Evolutionary conservation across 352 stramenopile genomes (phyloP).

Genomic region (Phytopythium kandeliae): DNA sequence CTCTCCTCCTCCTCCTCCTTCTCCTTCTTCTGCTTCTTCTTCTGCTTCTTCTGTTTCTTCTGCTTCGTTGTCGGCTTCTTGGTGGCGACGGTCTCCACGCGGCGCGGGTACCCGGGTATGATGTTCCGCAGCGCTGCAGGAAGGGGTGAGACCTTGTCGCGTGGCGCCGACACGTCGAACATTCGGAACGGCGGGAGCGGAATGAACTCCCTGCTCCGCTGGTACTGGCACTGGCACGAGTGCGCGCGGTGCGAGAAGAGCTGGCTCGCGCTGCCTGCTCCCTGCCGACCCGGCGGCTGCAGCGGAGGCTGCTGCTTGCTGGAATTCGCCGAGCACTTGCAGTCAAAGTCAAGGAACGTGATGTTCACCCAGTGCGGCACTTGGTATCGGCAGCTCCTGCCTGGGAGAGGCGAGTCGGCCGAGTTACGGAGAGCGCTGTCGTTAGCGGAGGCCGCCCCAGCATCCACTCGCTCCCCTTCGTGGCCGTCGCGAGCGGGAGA

Average conservation of each 20-base stretch:
- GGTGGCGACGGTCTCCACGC: neutral
- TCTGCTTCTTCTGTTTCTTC: no score
- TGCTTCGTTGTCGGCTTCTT: no score
- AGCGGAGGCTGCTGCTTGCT: neutral
- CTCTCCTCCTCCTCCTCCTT: neutral
- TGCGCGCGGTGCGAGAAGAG: conserved; percentile 21
- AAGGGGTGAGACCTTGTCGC: conserved; percentile 33
- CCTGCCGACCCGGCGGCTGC: neutral
- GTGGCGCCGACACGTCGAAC: conserved; percentile 59
- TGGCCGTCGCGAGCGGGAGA: neutral
- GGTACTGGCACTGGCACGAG: conserved; percentile 42
- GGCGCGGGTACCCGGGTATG: conserved; percentile 20
- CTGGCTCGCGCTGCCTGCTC: conserved; percentile 9
- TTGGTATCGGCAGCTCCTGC: conserved; percentile 49
- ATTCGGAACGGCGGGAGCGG: conserved; percentile 67
- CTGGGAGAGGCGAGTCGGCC: no score
- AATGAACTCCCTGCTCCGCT: conserved; percentile 37
- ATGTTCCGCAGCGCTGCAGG: conserved; percentile 48
- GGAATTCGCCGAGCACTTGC: conserved; percentile 24
- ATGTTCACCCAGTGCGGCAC: conserved; percentile 95
- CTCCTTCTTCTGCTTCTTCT: no score
- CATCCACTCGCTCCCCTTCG: neutral
- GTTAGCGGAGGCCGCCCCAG: neutral
- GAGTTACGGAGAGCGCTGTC: neutral
- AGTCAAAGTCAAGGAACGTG: conserved; percentile 83